Percentiles rank a stretch among this genome's conserved stretches.
phyloP scores from a whole-genome alignment of 2,329 filamentous ascomycete genomes.

The Grosmannia huntii region DNA sequence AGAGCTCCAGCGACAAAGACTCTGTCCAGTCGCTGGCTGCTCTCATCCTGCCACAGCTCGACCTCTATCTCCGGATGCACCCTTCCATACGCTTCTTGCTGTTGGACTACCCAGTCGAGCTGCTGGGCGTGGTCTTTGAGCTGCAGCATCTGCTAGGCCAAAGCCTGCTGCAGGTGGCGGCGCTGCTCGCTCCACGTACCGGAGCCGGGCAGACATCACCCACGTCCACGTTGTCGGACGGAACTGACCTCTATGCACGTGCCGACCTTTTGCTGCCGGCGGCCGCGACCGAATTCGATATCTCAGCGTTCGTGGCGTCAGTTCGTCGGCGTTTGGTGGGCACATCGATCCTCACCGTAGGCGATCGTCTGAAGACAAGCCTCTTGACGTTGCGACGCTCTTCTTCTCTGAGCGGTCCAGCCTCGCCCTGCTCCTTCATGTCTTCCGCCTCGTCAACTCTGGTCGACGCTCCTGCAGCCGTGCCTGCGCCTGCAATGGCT shows the following conservation, averaged over 20 bases:
- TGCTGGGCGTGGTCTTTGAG: constrained; percentile 43
- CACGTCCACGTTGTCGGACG: constrained; percentile 5
- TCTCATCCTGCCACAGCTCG: constrained; percentile 43
- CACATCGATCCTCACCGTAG: constrained; percentile 20
- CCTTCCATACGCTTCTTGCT: constrained; percentile 41
- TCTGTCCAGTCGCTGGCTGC: constrained; percentile 21
- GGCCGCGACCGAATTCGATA: constrained; percentile 39
- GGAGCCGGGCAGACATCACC: background rate
- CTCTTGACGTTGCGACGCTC: background rate
- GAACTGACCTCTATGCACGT: constrained; percentile 27
- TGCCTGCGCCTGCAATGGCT: background rate
- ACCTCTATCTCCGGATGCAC: constrained; percentile 43
- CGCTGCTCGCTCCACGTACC: background rate
- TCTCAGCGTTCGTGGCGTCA: constrained; percentile 37
- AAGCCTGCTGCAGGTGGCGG: constrained; percentile 44
- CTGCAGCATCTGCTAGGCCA: constrained; percentile 44
- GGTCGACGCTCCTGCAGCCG: background rate
- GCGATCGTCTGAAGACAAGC: background rate
- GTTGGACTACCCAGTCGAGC: constrained; percentile 43
- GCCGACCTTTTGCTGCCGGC: constrained; percentile 46
- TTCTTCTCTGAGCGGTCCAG: background rate
- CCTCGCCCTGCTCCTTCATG: background rate
- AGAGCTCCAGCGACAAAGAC: constrained; percentile 24
- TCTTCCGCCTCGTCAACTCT: background rate
- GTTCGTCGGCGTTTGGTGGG: constrained; percentile 37